Conservation (phyloP, 2,329 filamentous ascomycete genomes). For the Pezicula carpinea region DNA sequence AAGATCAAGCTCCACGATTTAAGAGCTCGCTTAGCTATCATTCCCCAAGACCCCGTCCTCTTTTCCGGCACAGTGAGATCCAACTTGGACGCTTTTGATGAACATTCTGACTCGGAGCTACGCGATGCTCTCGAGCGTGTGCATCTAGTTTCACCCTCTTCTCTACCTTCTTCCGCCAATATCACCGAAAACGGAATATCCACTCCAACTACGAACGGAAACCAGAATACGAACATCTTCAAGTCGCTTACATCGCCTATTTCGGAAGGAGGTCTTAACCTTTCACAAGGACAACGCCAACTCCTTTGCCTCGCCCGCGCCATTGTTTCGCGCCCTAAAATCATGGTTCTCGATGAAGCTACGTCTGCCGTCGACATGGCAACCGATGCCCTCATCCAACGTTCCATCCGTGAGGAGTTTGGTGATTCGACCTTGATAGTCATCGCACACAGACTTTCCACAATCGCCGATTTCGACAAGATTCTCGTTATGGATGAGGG, state of each 20-base stretch:
- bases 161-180: constrained; percentile 7
- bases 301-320: constrained; percentile 70
- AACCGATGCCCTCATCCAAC: constrained; percentile 70
- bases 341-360: constrained; percentile 78
- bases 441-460: constrained; percentile 70
- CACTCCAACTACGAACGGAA: constrained; percentile 27
- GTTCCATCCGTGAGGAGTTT: constrained; percentile 68
- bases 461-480: constrained; percentile 68
- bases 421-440: constrained; percentile 64
- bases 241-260: constrained; percentile 56
- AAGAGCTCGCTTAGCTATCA: constrained; percentile 71
- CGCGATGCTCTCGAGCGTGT: constrained; percentile 66
- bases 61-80: constrained; percentile 74
- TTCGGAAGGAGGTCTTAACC: constrained; percentile 67
- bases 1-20: constrained; percentile 66
- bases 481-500: constrained; percentile 67
- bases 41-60: constrained; percentile 77
- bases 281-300: constrained; percentile 73
- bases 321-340: constrained; percentile 66
- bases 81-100: constrained; percentile 73
- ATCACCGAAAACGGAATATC: constrained; percentile 28
- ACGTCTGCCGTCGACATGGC: constrained; percentile 75
- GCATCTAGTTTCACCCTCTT: constrained; percentile 43
- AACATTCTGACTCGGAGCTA: constrained; percentile 65
- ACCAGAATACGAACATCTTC: constrained; percentile 61